Evolutionary conservation across 2,329 filamentous ascomycete species (phyloP).

Genomic region (Nannizziopsis arthrosporioides): DNA sequence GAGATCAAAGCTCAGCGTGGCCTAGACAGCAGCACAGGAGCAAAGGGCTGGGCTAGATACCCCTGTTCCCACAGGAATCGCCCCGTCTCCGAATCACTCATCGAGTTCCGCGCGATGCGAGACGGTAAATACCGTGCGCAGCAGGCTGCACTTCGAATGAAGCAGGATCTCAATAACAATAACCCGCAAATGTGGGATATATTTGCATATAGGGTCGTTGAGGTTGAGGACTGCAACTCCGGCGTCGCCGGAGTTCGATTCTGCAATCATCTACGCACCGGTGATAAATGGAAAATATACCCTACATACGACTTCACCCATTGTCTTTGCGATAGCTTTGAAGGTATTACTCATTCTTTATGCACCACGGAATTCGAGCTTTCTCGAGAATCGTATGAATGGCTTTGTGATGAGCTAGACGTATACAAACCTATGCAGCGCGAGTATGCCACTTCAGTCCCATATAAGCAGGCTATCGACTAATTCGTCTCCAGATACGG

Average conservation of each 20-base stretch:
- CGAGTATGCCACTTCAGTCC: conserved; percentile 46
- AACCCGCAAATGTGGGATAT: conserved; percentile 98
- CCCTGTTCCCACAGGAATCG: conserved; percentile 70
- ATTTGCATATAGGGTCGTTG: conserved; percentile 72
- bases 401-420: conserved; percentile 67
- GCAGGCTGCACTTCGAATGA: conserved; percentile 83
- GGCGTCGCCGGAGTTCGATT: conserved; percentile 16
- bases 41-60: conserved; percentile 58
- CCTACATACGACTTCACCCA: conserved; percentile 91
- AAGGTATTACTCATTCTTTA: conserved; percentile 80
- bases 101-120: conserved; percentile 79
- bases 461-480: neutral
- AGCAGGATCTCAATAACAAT: conserved; percentile 66
- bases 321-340: conserved; percentile 83
- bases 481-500: conserved; percentile 35
- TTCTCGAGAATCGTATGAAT: conserved; percentile 79
- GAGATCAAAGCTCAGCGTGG: conserved; percentile 83
- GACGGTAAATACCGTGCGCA: conserved; percentile 81
- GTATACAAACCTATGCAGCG: conserved; percentile 91
- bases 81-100: conserved; percentile 60
- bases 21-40: conserved; percentile 26
- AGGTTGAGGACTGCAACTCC: neutral
- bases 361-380: conserved; percentile 90
- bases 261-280: conserved; percentile 61
- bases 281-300: conserved; percentile 79